Evolutionary conservation across 192 early-diverging fungal genomes (phyloP).

Genomic region (Backusella liffmaniae): DNA sequence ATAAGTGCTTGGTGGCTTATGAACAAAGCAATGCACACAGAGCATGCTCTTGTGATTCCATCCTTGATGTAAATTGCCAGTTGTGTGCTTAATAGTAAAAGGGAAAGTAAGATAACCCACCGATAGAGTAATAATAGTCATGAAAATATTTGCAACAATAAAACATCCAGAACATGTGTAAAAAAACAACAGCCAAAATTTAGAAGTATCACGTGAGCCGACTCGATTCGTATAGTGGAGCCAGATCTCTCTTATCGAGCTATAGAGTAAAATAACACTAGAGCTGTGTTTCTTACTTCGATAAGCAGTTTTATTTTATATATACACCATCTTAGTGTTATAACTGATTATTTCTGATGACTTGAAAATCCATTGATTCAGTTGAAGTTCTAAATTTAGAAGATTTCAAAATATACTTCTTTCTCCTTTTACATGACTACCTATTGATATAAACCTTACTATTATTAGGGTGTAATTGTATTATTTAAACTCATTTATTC

Average conservation of each 20-base stretch:
- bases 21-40: slow-evolving; percentile 16
- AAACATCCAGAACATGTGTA: not conserved
- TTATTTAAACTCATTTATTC: no score
- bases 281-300: not conserved
- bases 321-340: not conserved
- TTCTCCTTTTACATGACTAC: not conserved
- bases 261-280: not conserved
- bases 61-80: not conserved
- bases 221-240: not conserved
- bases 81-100: slow-evolving; percentile 4
- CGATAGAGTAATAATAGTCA: slow-evolving; percentile 6
- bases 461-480: not conserved
- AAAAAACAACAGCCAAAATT: not conserved
- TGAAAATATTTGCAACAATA: not conserved
- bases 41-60: slow-evolving; percentile 10
- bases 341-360: no score
- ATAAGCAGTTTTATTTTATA: not conserved
- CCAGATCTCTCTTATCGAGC: not conserved
- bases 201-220: not conserved
- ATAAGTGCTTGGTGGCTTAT: slow-evolving; percentile 12
- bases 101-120: slow-evolving; percentile 9
- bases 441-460: not conserved
- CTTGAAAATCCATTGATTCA: not conserved
- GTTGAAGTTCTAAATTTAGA: not conserved
- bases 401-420: not conserved